These are phyloP conservation scores for Cordyceps fumosorosea DNA, from an alignment of 2,329 filamentous ascomycete genomes.

Conservation along the genomic window DNA sequence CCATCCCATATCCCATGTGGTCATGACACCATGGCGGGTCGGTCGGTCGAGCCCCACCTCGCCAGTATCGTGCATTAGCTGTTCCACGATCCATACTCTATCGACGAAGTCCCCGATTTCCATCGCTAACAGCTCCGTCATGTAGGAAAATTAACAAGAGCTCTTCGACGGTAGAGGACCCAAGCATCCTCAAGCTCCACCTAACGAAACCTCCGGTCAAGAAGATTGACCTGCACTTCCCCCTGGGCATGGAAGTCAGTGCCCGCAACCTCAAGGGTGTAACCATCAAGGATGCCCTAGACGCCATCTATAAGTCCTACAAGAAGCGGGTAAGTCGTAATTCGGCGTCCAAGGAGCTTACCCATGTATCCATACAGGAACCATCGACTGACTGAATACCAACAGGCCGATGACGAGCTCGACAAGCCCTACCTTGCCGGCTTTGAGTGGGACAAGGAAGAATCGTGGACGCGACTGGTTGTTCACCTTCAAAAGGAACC, in stretches of 20 bases:
- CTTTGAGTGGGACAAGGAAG: slow-evolving; percentile 94
- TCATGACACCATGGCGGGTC: slow-evolving; percentile 5
- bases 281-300: slow-evolving; percentile 93
- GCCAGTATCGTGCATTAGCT: slow-evolving; percentile 8
- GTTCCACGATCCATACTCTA: not conserved
- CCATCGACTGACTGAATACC: not conserved
- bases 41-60: not conserved
- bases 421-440: slow-evolving; percentile 81
- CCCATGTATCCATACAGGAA: no score
- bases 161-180: slow-evolving; percentile 69
- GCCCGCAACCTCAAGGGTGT: slow-evolving; percentile 90
- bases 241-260: slow-evolving; percentile 77
- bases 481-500: slow-evolving; percentile 77
- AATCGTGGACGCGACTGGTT: slow-evolving; percentile 80
- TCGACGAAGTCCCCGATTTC: not conserved
- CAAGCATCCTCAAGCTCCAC: slow-evolving; percentile 72
- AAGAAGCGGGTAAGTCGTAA: slow-evolving; percentile 76
- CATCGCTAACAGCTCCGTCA: not conserved
- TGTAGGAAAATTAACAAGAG: slow-evolving; percentile 91
- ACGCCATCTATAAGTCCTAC: slow-evolving; percentile 92
- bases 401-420: slow-evolving; percentile 82
- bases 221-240: slow-evolving; percentile 91
- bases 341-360: not conserved
- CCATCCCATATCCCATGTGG: not conserved
- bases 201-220: slow-evolving; percentile 80